Base-by-base conservation (phyloP, 2,329 filamentous ascomycete genomes). In the Tolypocladium capitatum region DNA sequence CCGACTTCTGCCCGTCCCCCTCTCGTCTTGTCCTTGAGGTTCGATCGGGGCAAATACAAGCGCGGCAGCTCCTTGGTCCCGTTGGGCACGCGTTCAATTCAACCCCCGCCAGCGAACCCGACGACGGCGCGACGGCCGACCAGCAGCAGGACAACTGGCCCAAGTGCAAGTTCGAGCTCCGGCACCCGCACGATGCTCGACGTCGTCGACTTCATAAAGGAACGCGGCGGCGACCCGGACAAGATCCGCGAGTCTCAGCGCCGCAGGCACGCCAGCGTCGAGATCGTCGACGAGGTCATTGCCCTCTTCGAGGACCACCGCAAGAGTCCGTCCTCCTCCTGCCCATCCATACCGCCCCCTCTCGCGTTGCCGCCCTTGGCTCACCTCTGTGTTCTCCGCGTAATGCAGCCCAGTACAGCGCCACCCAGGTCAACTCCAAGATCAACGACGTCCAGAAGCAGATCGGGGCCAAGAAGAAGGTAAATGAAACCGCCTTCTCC, bases 391-490 rank as follows among this genome's bases (percentile, higher is more conserved):
- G 14, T 27, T 40, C 7, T 11, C 14, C n/a, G 13, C 16, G 20
- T 13, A 2, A n/a, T 9, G 21, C 40, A 68, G 65, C 84, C 47
- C 78, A 86, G 51, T 92, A 91, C 62, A 80, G 77, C 47, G 85
- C 82, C 8, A 87, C 83, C 20, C 87, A 94, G 65, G 77, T 92
- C 56, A 84, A 84, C 55, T 81, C 81, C 58, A 81, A 86, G 70
- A 90, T 95, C 68, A 97, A 97, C 69, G 81, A 78, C 20, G 77
- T 88, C 30, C 86, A 94, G 65, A 95, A 94, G 69, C 81, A 89
- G 64, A 94, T 97, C 62, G 88, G 86, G 18, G 72, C 78, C 60
- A 94, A 91, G 75, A 95, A 94, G 73, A 95, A 94, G 82, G 81
- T 80, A 55, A 30, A 21, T 14, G 11, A 18, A 16, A 28, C 21